A percentile compares a stretch with the other conserved stretches of the same genome.
These are phyloP conservation scores for Limtongozyma cylindracea DNA, from an alignment of 805 yeast species.

Conservation along the genomic window DNA sequence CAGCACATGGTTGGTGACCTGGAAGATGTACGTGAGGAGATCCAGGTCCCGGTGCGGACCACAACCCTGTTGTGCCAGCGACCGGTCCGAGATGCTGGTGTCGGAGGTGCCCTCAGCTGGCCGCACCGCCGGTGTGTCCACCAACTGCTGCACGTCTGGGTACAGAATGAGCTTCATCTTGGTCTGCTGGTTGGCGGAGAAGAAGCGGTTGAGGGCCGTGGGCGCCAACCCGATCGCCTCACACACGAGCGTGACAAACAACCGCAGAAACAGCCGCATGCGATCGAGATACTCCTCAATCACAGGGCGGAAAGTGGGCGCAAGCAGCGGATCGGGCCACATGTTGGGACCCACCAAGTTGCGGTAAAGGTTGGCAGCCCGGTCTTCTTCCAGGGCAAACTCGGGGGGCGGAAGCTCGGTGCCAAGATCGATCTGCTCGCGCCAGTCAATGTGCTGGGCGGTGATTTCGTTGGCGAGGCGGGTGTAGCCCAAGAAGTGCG, in stretches of 20 bases:
- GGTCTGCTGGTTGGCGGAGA: conserved; percentile 23
- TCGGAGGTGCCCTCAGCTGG: conserved; percentile 4
- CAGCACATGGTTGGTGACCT: conserved; percentile 22
- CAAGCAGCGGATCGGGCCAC: conserved; percentile 17
- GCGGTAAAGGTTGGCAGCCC: conserved; percentile 17
- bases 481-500: conserved; percentile 34
- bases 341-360: conserved; percentile 31
- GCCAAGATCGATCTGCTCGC: conserved; percentile 39
- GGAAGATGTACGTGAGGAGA: conserved; percentile 30
- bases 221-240: conserved; percentile 25
- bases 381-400: no score
- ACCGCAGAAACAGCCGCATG: conserved; percentile 16
- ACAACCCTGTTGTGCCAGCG: no score
- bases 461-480: conserved; percentile 32
- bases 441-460: conserved; percentile 23
- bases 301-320: conserved; percentile 17
- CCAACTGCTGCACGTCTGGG: conserved; percentile 16
- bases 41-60: conserved; percentile 52
- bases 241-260: conserved; percentile 19
- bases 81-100: conserved; percentile 6
- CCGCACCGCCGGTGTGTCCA: no score
- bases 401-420: conserved; percentile 20
- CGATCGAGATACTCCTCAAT: conserved; percentile 16
- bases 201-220: conserved; percentile 18
- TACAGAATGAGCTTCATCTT: conserved; percentile 30